Conservation (phyloP, 2,329 filamentous ascomycete genomes). For the Curvularia hawaiiensis region DNA sequence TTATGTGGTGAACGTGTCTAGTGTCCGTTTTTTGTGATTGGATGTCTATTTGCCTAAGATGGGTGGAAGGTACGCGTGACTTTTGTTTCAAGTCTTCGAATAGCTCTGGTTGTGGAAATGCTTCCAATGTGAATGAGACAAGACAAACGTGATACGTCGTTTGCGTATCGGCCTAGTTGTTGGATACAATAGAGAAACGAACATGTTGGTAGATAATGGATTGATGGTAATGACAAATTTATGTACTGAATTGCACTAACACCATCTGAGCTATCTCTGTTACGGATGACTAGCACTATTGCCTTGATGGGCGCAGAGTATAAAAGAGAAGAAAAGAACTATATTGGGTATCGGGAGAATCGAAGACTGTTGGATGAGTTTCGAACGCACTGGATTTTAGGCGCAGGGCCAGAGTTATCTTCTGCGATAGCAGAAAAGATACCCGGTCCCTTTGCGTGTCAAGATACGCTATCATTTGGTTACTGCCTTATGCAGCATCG, state of each 20-base stretch:
- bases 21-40: neutral
- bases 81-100: neutral
- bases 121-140: neutral
- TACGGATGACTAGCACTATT: neutral
- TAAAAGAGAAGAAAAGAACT: neutral
- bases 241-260: neutral
- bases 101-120: neutral
- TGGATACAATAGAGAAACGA: neutral
- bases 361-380: neutral
- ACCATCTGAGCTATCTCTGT: neutral
- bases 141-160: neutral
- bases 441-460: neutral
- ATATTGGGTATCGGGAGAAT: neutral
- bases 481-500: neutral
- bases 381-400: neutral
- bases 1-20: neutral
- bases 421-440: neutral
- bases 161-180: too few species aligned
- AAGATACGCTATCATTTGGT: neutral
- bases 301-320: neutral
- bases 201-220: neutral
- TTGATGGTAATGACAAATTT: neutral
- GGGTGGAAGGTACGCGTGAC: neutral
- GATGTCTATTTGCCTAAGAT: neutral
- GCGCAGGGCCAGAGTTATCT: neutral